Base-by-base conservation (phyloP, 805 yeast genomes). In the Starmerella tilneyi region DNA sequence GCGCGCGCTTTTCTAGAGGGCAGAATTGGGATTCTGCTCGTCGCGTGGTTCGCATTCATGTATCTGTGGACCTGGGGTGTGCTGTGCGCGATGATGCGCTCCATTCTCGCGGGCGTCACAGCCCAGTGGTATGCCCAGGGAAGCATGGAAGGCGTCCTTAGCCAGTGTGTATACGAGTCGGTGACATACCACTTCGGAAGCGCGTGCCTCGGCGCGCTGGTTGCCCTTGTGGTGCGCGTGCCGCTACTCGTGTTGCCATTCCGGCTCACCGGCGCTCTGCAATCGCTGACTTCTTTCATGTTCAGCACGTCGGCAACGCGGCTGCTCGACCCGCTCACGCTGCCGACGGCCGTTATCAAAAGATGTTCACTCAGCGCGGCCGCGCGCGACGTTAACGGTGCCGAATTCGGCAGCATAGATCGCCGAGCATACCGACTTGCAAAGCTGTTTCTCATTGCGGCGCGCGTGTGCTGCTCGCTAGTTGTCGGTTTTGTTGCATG, bases 1-100 rank as follows among this genome's bases (percentile, higher is more conserved):
- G 60, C 45, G 39, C 65, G 35, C 44, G 64, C 48, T 49, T 64
- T 56, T 42, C 58, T 46, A 44, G 57, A 51, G 52, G 66, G 54
- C 49, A 51, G 43, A 9, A 46, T 47, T 9, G 47, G 59, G 33
- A 26, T 43, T 22, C 13, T 52, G 37, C 48, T 58, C 46, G 60
- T 54, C 28, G 36, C 45, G 53, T 41, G 64, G 59, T 47, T 56
- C 57, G 43, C 59, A 39, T 40, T 67, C 24, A 56, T 64, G 62
- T 67, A 63, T 47, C 47, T 68, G 32, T 68, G 72, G 72, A 63
- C 70, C 2, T 64, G 68, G 65, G 65, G 66, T 2, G 61, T 68
- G 17, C 47, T 68, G 12, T 53, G 62, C 34, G 65, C 66, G 9
- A 52, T 67, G 37, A 65, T 64, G 45, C 57, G 67, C n/a, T 59